These are phyloP conservation scores for Heliamphora exappendiculata DNA, from an alignment of 148 eudicot species.

Conservation along the genomic window DNA sequence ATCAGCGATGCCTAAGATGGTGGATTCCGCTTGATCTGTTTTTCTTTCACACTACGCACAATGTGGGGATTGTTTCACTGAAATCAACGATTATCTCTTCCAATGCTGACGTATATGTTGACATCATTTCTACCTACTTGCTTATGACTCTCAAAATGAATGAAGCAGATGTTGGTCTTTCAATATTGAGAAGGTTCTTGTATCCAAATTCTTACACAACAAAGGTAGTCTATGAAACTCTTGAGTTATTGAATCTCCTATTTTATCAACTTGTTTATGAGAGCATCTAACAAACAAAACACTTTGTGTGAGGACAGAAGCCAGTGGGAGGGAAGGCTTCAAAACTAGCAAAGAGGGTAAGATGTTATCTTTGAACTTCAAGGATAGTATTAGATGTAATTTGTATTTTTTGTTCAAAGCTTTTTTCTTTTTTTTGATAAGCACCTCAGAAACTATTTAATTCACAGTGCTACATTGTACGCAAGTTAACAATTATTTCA, in stretches of 20 bases:
- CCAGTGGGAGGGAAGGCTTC: constrained; percentile 67
- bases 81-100: not conserved
- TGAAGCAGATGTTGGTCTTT: constrained; percentile 87
- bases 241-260: constrained; percentile 1
- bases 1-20: not conserved
- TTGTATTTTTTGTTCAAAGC: too few relatives aligned
- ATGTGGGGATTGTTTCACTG: not conserved
- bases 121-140: not conserved
- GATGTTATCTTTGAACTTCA: constrained; percentile 8
- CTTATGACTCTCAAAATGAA: constrained; percentile 9
- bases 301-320: constrained; percentile 71
- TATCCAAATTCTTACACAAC: constrained; percentile 45
- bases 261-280: not conserved
- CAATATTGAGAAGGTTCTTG: constrained; percentile 73
- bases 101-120: not conserved
- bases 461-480: not conserved
- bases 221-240: constrained; percentile 49
- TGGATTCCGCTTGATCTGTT: not conserved
- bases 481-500: not conserved
- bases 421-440: too few relatives aligned
- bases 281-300: constrained; percentile 29
- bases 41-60: not conserved
- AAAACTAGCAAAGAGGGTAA: constrained; percentile 91
- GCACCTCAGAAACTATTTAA: too few relatives aligned
- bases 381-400: not conserved